phyloP scores from a whole-genome alignment of 106 monocot genomes.

The Vanilla planifolia region DNA sequence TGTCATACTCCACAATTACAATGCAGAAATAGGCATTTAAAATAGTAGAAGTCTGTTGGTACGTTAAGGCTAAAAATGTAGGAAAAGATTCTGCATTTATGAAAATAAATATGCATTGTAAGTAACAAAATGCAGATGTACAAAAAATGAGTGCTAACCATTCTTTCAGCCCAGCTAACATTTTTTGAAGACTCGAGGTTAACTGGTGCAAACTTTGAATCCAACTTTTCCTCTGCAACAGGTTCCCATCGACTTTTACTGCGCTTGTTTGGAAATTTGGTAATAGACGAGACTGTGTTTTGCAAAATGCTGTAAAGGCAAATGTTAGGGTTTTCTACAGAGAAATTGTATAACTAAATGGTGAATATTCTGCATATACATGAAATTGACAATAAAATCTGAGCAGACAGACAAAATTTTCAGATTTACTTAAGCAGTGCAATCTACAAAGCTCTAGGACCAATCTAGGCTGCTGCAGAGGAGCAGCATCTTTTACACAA shows the following conservation, averaged over 20 bases:
- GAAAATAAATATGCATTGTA: no score
- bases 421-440: no score
- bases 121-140: neutral
- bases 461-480: no score
- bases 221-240: conserved; percentile 53
- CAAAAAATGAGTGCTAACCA: conserved; percentile 21
- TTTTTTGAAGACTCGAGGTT: conserved; percentile 24
- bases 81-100: no score
- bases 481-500: no score
- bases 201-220: conserved; percentile 24
- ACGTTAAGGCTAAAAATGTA: no score
- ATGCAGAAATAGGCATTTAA: neutral
- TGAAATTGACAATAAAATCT: no score
- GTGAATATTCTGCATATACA: no score
- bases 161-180: conserved; percentile 26
- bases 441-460: no score
- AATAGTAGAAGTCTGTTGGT: neutral
- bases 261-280: conserved; percentile 47
- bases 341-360: no score
- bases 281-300: conserved; percentile 22
- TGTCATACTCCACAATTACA: neutral
- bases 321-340: no score
- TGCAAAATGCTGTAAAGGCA: conserved; percentile 24
- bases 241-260: conserved; percentile 97
- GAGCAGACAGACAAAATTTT: no score